Conservation (phyloP, 75 land plant genomes). For the Larix kaempferi region DNA sequence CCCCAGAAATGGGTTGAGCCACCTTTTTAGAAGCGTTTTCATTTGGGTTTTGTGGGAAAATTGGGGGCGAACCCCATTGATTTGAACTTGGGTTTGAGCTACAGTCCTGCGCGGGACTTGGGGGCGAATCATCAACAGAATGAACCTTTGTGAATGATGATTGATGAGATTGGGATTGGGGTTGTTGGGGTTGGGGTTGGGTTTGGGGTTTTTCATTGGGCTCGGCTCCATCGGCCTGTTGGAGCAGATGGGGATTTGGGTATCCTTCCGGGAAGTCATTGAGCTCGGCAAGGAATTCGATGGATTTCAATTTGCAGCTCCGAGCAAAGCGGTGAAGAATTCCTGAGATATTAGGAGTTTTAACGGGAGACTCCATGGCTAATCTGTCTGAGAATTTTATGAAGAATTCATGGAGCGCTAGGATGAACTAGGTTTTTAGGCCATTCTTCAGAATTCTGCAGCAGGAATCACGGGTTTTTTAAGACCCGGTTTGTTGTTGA, state of each 20-base stretch:
- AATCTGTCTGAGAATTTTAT: background rate
- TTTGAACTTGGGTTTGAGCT: too few species aligned
- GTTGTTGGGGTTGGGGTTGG: slow-evolving; percentile 12
- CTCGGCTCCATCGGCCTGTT: slow-evolving; percentile 7
- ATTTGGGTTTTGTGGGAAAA: background rate
- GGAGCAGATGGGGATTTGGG: slow-evolving; percentile 1
- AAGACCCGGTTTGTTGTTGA: too few species aligned
- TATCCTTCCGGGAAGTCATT: slow-evolving; percentile 15
- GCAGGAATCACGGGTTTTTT: too few species aligned
- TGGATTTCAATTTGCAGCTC: slow-evolving; percentile 58
- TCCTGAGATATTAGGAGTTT: slow-evolving; percentile 22
- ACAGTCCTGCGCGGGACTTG: too few species aligned
- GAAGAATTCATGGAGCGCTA: too few species aligned
- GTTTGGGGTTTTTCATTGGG: slow-evolving; percentile 2
- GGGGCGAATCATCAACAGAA: too few species aligned
- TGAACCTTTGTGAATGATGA: too few species aligned
- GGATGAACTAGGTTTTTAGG: too few species aligned
- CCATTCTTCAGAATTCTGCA: too few species aligned
- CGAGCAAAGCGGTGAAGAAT: slow-evolving; percentile 64
- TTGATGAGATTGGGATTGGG: too few species aligned
- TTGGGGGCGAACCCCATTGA: too few species aligned
- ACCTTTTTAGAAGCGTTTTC: background rate
- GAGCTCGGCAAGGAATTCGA: slow-evolving; percentile 67
- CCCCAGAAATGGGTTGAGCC: too few species aligned
- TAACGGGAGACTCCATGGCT: slow-evolving; percentile 3